A percentile compares a stretch with the other conserved stretches of the same genome.
Evolutionary conservation across 23 red algal genomes (phyloP).

Genomic region (Gracilaria gracilis): DNA sequence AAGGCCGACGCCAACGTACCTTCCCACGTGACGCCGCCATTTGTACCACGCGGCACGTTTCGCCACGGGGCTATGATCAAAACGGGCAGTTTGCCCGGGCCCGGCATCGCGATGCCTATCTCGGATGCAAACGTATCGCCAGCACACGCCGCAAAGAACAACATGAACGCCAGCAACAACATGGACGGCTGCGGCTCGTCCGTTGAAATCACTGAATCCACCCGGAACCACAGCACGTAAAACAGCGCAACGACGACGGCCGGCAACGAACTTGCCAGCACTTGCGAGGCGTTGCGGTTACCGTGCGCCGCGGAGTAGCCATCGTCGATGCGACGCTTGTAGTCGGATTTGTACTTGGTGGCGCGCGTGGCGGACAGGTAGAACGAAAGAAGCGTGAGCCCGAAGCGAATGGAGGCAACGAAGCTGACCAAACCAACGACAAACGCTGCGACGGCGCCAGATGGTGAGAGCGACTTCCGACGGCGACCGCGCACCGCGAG

Average conservation of each 20-base stretch:
- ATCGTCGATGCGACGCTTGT: slow-evolving; percentile 33
- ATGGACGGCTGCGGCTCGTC: not conserved
- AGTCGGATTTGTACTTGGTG: slow-evolving; percentile 46
- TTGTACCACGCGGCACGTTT: slow-evolving; percentile 67
- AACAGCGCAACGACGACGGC: slow-evolving; percentile 32
- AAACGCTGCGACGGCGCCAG: slow-evolving; percentile 58
- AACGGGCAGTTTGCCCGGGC: slow-evolving; percentile 27
- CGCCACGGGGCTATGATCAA: slow-evolving; percentile 44
- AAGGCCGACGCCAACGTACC: slow-evolving; percentile 60
- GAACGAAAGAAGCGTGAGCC: slow-evolving; percentile 56
- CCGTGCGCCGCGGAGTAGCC: not conserved
- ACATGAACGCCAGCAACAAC: slow-evolving; percentile 45
- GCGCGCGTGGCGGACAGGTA: slow-evolving; percentile 54
- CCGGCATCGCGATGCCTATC: slow-evolving; percentile 57
- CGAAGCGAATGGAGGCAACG: slow-evolving; percentile 53
- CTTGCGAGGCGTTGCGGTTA: slow-evolving; percentile 49
- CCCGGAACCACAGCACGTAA: slow-evolving; percentile 33
- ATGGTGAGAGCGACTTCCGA: slow-evolving; percentile 29
- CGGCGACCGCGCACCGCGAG: slow-evolving; percentile 46
- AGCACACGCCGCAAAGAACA: slow-evolving; percentile 74
- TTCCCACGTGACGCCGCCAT: slow-evolving; percentile 53
- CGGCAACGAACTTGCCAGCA: slow-evolving; percentile 50
- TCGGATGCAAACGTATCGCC: slow-evolving; percentile 76
- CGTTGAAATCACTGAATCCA: slow-evolving; percentile 10
- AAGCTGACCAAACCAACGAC: slow-evolving; percentile 53